Percentiles rank a stretch among this genome's conserved stretches.
These are phyloP conservation scores for Moesziomyces sp. DNA, from an alignment of 1,284 basidiomycete genomes.

Conservation along the genomic window DNA sequence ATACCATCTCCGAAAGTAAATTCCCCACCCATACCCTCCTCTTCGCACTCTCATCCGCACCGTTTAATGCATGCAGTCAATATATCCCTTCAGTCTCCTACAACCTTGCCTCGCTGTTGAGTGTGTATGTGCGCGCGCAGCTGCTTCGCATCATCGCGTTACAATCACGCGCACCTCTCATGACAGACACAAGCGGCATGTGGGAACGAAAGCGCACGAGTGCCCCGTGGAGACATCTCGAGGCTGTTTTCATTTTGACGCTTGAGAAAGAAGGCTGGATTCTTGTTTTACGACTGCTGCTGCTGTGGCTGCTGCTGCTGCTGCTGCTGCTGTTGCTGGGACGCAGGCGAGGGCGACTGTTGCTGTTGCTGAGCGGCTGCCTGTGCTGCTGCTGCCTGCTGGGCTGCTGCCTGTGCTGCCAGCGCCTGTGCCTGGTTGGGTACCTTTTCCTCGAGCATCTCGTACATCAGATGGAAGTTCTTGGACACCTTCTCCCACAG, in stretches of 20 bases:
- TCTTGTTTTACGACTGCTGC: constrained; percentile 10
- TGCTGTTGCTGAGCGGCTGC: constrained; percentile 32
- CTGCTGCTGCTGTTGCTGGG: background rate
- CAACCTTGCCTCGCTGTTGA: no score
- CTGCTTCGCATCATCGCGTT: no score
- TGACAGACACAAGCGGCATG: no score
- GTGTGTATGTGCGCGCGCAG: no score
- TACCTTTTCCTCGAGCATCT: constrained; percentile 84
- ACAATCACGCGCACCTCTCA: no score
- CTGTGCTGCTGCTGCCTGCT: constrained; percentile 34
- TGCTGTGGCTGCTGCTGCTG: constrained; percentile 17
- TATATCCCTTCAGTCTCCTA: background rate
- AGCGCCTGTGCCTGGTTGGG: constrained; percentile 47
- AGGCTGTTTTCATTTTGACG: background rate
- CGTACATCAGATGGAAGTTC: constrained; percentile 83
- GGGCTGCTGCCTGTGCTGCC: constrained; percentile 44
- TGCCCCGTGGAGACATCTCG: no score
- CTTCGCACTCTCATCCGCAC: background rate
- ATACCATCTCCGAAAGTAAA: constrained; percentile 10
- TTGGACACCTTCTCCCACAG: constrained; percentile 81
- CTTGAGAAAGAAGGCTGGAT: background rate
- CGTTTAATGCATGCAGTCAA: background rate
- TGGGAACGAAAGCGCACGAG: no score
- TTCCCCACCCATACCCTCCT: background rate
- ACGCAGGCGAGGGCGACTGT: constrained; percentile 1